Evolutionary conservation across 1,284 basidiomycete species (phyloP), one percentile per base, ranked within the genome.

Genomic region (Jaminaea rosea): DNA sequence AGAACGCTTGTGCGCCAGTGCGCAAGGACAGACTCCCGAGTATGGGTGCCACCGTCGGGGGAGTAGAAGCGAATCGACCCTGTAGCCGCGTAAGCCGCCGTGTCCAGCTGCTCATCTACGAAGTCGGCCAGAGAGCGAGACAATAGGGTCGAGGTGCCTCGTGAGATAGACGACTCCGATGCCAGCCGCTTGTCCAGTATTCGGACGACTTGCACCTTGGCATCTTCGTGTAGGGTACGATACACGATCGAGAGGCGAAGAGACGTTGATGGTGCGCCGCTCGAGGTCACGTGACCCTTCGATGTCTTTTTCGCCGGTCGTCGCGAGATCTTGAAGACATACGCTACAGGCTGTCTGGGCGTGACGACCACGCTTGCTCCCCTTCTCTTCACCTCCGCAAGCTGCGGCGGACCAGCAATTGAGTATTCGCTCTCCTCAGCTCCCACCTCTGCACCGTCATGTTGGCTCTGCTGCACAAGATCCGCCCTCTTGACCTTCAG

Each of bases 271-370:
- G 32, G 10, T 1, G n/a, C n/a, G 4, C 37, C 42, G 9, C 34
- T 36, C 23, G 13, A 11, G 41, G 24, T 31, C n/a, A 21, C 23
- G 21, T 32, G n/a, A 11, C 26, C 26, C 10, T 36, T 17, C 19
- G 2, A 26, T 19, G 31, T 26, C n/a, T 34, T 24, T 9, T 21
- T 26, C 9, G 24, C 49, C 23, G 23, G 21, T n/a, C 27, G 47
- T 24, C 36, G 49, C 46, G 49, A n/a, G 47, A 73, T 58, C 7
- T 53, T 49, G 47, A 73, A 64, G 9, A 73, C 45, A 44, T 58
- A 68, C 13, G 60, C 59, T 8, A 62, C 63, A 8, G 66, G 63
- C 36, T 73, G 57, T 1, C 57, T 23, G 15, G 67, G 60, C 7
- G 63, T 62, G 11, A 72, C 58, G 6, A 62, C 49, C 0, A 23